Evolutionary conservation across 495 filamentous ascomycete genomes (phyloP), one percentile per base, ranked within the genome.

Genomic region (Trichoderma parareesei): DNA sequence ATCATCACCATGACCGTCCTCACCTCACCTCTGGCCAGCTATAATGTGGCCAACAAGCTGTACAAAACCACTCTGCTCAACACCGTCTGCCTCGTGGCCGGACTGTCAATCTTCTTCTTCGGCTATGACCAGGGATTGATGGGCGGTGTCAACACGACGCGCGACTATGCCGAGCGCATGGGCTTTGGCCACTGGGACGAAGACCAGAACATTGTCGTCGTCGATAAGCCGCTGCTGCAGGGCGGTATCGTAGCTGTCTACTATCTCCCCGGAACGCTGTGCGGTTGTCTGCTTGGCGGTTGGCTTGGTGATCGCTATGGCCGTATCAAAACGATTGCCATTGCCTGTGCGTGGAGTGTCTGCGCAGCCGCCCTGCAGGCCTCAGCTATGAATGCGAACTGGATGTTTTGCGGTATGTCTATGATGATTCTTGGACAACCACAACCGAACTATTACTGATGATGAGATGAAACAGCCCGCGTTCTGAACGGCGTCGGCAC

Each of bases 121-220:
- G 72, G 72, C n/a, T 87, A 87, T 72, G 85, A 87, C 64, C 84
- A 87, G 69, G 87, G 87, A 63, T 84, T 90, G 82, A 90, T 89
- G 87, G 82, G 84, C 37, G 88, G 88, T 60, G 88, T 90, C 14
- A 89, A 90, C 69, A 85, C 82, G 60, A 77, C 84, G 40, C 78
- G 82, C 43, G 73, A 89, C 67, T 90, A 90, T 69, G 83, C 86
- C 66, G 77, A 85, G 10, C 75, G 83, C 13, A 89, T 90, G 87
- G 78, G 79, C 42, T 86, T 89, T 67, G 88, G 87, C 4, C 78
- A 88, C 63, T 80, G 78, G 6, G 75, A 85, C 46, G 60, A 61
- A 20, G 60, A 61, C 37, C 38, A 61, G 18, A 43, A 33, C 5
- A 61, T 61, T 40, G 60, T 61, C 16, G 41, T 41, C 5, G 41